These are phyloP conservation scores for Carex parvula DNA, from an alignment of 176 grass and related monocot species.

Conservation along the genomic window DNA sequence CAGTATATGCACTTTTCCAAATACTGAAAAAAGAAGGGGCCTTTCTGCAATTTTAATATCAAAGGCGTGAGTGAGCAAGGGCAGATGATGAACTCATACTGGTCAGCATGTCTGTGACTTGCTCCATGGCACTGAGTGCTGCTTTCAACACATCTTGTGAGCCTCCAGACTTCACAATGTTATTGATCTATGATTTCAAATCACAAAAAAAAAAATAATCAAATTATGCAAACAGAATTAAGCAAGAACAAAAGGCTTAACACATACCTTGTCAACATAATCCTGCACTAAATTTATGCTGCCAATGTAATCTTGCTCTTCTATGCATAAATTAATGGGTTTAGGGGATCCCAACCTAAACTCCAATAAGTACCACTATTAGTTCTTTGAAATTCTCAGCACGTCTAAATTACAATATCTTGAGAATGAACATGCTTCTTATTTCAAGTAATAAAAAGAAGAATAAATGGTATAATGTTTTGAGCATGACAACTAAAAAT, in stretches of 20 bases:
- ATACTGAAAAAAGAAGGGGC: neutral
- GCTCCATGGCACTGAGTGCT: conserved; percentile 29
- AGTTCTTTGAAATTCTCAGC: neutral
- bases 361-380: neutral
- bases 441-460: neutral
- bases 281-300: conserved; percentile 24
- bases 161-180: conserved; percentile 19
- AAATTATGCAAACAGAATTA: neutral
- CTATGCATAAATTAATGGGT: neutral
- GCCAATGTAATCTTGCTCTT: conserved; percentile 21
- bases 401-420: neutral
- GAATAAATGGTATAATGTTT: neutral
- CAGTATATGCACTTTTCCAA: neutral
- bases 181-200: conserved; percentile 9
- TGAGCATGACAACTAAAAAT: neutral
- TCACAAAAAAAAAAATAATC: neutral
- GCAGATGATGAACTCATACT: conserved; percentile 11
- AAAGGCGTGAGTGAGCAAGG: conserved; percentile 20
- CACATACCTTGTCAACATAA: conserved; percentile 29
- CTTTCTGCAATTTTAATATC: conserved; percentile 20
- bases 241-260: neutral
- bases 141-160: conserved; percentile 29
- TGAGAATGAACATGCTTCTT: neutral
- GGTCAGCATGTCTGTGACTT: conserved; percentile 21
- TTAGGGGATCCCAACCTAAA: neutral